phyloP scores from a whole-genome alignment of 805 yeast species.

The Yarrowia deformans region DNA sequence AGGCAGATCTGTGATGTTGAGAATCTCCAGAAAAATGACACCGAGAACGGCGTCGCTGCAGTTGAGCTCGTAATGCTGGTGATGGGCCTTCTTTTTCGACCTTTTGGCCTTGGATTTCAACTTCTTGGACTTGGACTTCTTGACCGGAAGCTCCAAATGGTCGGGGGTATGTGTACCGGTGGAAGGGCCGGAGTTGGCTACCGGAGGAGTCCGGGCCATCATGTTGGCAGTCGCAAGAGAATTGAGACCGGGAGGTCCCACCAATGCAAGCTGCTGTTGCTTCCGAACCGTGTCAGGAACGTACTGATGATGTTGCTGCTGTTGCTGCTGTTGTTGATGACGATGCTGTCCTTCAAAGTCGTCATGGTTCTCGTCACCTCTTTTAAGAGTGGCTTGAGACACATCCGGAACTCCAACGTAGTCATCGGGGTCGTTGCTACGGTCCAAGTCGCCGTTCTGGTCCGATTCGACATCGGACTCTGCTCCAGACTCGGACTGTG shows the following conservation, averaged over 20 bases:
- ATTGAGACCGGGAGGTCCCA: slow-evolving; percentile 8
- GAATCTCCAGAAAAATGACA: slow-evolving; percentile 76
- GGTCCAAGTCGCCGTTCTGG: not conserved
- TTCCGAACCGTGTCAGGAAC: not conserved
- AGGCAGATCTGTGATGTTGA: slow-evolving; percentile 78
- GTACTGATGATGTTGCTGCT: not conserved
- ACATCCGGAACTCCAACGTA: slow-evolving; percentile 34
- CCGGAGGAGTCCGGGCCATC: slow-evolving; percentile 9
- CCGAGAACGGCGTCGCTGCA: slow-evolving; percentile 57
- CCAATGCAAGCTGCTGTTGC: slow-evolving; percentile 10
- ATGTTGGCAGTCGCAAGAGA: slow-evolving; percentile 10
- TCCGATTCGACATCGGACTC: slow-evolving; percentile 34
- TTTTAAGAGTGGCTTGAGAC: slow-evolving; percentile 6
- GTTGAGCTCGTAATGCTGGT: slow-evolving; percentile 44
- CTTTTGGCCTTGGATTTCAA: slow-evolving; percentile 5
- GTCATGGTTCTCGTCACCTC: slow-evolving; percentile 21
- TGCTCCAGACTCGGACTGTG: slow-evolving; percentile 31
- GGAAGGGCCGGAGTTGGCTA: not conserved
- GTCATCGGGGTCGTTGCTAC: not conserved
- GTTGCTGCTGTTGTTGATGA: not conserved
- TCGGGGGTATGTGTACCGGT: not conserved
- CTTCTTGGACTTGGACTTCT: not conserved
- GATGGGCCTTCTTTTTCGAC: slow-evolving; percentile 27
- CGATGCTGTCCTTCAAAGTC: not conserved
- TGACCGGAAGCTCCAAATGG: not conserved